These are phyloP conservation scores for Calonectria pseudoreteaudii DNA, from an alignment of 2,329 filamentous ascomycete genomes.

Conservation along the genomic window DNA sequence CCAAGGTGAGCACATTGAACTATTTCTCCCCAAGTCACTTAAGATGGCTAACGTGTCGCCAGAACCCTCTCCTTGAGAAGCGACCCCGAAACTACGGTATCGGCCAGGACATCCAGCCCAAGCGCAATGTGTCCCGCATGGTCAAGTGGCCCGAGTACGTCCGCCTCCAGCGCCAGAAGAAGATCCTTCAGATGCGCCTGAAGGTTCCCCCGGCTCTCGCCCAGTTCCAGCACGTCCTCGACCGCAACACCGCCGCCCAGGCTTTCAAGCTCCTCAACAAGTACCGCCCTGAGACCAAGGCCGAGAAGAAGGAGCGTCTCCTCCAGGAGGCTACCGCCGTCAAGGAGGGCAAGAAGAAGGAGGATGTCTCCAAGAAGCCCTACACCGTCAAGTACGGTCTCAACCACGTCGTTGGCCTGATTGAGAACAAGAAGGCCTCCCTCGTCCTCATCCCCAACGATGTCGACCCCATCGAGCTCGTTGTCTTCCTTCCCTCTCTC, in stretches of 20 bases:
- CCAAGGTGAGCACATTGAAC: slow-evolving; percentile 79
- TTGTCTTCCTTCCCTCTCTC: slow-evolving; percentile 98
- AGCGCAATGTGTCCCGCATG: slow-evolving; percentile 96
- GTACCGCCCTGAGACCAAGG: slow-evolving; percentile 99
- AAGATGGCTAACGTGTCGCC: slow-evolving; percentile 12
- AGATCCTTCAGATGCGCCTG: slow-evolving; percentile 98
- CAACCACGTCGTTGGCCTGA: slow-evolving; percentile 97
- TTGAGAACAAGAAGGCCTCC: slow-evolving; percentile 99
- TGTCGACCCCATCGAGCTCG: slow-evolving; percentile 99
- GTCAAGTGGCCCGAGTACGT: slow-evolving; percentile 99
- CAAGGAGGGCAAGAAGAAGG: slow-evolving; percentile 99
- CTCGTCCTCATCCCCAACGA: slow-evolving; percentile 99
- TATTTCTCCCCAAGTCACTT: background rate
- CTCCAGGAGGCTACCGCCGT: slow-evolving; percentile 98
- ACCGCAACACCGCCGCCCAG: slow-evolving; percentile 96
- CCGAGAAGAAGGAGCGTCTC: slow-evolving; percentile 99
- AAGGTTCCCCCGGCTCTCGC: slow-evolving; percentile 98
- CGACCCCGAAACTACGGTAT: slow-evolving; percentile 97
- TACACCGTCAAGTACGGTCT: slow-evolving; percentile 99
- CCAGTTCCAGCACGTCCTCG: slow-evolving; percentile 97
- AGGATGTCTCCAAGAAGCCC: slow-evolving; percentile 99
- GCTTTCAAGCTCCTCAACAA: slow-evolving; percentile 99
- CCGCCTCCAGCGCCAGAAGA: slow-evolving; percentile 91
- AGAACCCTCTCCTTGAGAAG: slow-evolving; percentile 99
- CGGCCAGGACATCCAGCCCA: slow-evolving; percentile 98